Percentiles rank a stretch among this genome's conserved stretches.
Conservation (phyloP, 441 rosid species). For the Pelargonium fulgidum region DNA sequence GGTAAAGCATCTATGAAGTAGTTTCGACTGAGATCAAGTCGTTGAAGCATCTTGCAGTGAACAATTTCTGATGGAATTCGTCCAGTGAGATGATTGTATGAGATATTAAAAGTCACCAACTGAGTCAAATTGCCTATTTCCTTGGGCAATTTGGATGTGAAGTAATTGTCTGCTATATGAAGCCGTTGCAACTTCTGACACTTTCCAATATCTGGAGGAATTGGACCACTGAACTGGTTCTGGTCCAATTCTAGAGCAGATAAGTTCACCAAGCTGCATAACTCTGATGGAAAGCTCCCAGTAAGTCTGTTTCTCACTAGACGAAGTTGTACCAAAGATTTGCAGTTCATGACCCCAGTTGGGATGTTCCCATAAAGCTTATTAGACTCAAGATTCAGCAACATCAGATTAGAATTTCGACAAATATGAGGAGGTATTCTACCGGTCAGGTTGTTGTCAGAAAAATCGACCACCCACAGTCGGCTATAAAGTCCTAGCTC, state of each 20-base stretch:
- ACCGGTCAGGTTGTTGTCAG: constrained; percentile 65
- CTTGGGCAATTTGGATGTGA: constrained; percentile 53
- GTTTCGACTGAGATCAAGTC: constrained; percentile 81
- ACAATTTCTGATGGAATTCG: constrained; percentile 57
- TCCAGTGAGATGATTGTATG: constrained; percentile 69
- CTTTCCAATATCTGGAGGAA: constrained; percentile 56
- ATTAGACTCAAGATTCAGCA: constrained; percentile 71
- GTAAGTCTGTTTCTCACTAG: constrained; percentile 60
- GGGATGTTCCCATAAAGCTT: constrained; percentile 65
- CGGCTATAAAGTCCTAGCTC: constrained; percentile 65
- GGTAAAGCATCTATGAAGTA: constrained; percentile 60
- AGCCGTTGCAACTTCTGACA: constrained; percentile 84
- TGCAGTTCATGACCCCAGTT: constrained; percentile 50
- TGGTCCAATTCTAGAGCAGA: constrained; percentile 80
- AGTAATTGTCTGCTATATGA: constrained; percentile 72
- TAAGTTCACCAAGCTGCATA: constrained; percentile 75
- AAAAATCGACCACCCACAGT: constrained; percentile 86
- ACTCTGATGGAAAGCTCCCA: constrained; percentile 74
- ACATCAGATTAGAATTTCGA: constrained; percentile 48
- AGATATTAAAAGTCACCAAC: constrained; percentile 76
- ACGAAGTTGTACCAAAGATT: constrained; percentile 66
- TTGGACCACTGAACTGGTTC: constrained; percentile 72
- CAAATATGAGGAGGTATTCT: constrained; percentile 78
- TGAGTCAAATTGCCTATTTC: constrained; percentile 71
- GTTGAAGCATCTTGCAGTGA: constrained; percentile 82